Conservation (phyloP, 2,329 filamentous ascomycete species). For the Endoconidiophora polonica region DNA sequence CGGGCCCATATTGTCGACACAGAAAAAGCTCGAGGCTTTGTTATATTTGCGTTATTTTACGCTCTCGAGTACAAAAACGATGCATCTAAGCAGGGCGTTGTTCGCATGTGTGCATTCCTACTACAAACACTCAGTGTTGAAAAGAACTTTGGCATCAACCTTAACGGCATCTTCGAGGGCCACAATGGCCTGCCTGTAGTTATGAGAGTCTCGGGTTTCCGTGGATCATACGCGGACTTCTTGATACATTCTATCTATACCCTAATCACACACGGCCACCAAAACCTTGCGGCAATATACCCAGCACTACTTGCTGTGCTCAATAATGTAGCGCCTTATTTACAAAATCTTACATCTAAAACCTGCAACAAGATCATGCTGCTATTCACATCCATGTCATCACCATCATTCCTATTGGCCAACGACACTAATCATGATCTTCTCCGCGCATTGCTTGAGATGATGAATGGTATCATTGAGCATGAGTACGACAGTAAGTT, state of each 20-base stretch:
- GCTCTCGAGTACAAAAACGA: conserved; percentile 80
- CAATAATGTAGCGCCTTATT: conserved; percentile 78
- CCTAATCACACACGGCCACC: conserved; percentile 80
- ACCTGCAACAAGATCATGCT: conserved; percentile 73
- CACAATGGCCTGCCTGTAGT: conserved; percentile 73
- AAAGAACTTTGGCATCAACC: conserved; percentile 69
- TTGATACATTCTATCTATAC: conserved; percentile 88
- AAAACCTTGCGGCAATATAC: conserved; percentile 78
- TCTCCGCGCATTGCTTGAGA: conserved; percentile 67
- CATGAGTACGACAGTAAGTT: conserved; percentile 62
- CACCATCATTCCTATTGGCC: conserved; percentile 76
- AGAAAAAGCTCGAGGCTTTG: conserved; percentile 79
- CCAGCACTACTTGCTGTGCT: conserved; percentile 82
- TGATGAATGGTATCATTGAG: conserved; percentile 77
- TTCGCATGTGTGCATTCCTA: conserved; percentile 95
- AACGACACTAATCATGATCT: conserved; percentile 83
- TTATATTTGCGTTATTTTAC: conserved; percentile 81
- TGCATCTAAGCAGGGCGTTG: conserved; percentile 72
- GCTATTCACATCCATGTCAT: conserved; percentile 81
- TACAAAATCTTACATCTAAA: conserved; percentile 57
- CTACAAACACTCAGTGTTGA: conserved; percentile 91
- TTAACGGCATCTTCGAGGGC: conserved; percentile 77
- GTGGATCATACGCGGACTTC: conserved; percentile 84
- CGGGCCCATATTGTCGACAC: conserved; percentile 94
- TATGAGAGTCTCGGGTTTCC: conserved; percentile 71